Base-by-base conservation (phyloP, 2,329 filamentous ascomycete genomes). In the Penicillium sp. region DNA sequence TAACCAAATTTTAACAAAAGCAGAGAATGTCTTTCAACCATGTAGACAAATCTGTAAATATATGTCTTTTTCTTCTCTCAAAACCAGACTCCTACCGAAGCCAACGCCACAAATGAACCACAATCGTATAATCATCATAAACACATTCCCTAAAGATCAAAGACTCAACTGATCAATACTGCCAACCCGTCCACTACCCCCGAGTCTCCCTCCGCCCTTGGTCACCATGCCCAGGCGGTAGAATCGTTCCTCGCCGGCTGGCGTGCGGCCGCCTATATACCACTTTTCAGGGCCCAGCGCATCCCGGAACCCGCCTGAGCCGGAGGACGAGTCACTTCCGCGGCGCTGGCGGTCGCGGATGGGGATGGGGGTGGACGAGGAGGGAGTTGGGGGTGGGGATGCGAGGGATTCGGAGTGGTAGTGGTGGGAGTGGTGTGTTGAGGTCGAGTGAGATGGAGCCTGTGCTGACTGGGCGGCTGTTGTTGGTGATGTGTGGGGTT, bases 91-190 rank as follows among this genome's bases (percentile, higher is more conserved):
- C n/a, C 14, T 3, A 24, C 37, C 10, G 18, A 36, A 4, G 10
- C 28, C 20, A 41, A 31, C 22, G 31, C 26, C 27, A 20, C 38
- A 23, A 32, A 47, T 47, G 44, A 47, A 40, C 16, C 26, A 50
- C 31, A 14, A 37, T 37, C 43, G 36, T 37, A 11, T 34, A 20
- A 42, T 37, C 31, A 23, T 6, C 35, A 4, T 9, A 24, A 9
- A 23, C 5, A 24, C 24, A 40, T 20, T 3, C 18, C 37, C 57
- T n/a, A n/a, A n/a, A n/a, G n/a, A n/a, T n/a, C n/a, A 76, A 49
- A 76, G 57, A 61, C 74, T 76, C 59, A 76, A 57, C 56, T 74
- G 69, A 59, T 76, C 74, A 51, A 75, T 64, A 54, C 74, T 76
- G 32, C 70, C 70, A 7, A 74, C 70, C 49, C 72, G 56, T 16